Evolutionary conservation across 2,329 filamentous ascomycete genomes (phyloP), one percentile per base, ranked within the genome.

Genomic region (Decorospora gaudefroyi): DNA sequence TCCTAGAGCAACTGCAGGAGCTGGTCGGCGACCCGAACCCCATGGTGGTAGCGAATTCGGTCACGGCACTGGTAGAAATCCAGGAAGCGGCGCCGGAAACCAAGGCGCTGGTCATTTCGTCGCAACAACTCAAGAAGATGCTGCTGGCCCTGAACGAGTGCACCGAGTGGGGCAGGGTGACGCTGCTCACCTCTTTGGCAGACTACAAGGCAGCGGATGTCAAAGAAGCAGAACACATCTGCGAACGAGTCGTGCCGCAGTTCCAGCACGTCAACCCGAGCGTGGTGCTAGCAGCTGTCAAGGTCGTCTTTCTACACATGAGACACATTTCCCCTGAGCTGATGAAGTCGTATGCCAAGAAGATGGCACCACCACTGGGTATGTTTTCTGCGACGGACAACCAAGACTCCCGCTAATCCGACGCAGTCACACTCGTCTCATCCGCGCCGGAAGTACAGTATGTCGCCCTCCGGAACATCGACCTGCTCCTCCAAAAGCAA

Each of bases 201-300:
- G 86, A 95, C 64, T 97, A 97, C 73, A 85, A 83, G 56, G 84
- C 92, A 0, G 68, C 77, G n/a, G 92, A 97, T 68, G 79, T 90
- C 49, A 97, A 96, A 74, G 93, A 99, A 74, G 87, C 92, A 42
- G 93, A 99, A 74, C 93, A 97, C 70, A 96, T 99, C 46, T 99
- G 93, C 72, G 93, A 99, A 76, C 80, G 93, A 63, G 92, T 97
- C 23, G 85, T 90, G 38, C 93, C 93, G 27, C 93, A 99, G 67
- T 99, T 99, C 70, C 93, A 99, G 74, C 93, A 99, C 66, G 92
- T 96, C 65, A 99, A 99, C 66, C 89, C 93, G 2, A 95, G 92
- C 67, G 93, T 99, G 11, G 93, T 99, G 13, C 75, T 99, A 53
- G 90, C 93, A n/a, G 93, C 93, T 13, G 91, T 99, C 62, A 99